Base-by-base conservation (phyloP, 441 rosid genomes). In the Populus hybrid region DNA sequence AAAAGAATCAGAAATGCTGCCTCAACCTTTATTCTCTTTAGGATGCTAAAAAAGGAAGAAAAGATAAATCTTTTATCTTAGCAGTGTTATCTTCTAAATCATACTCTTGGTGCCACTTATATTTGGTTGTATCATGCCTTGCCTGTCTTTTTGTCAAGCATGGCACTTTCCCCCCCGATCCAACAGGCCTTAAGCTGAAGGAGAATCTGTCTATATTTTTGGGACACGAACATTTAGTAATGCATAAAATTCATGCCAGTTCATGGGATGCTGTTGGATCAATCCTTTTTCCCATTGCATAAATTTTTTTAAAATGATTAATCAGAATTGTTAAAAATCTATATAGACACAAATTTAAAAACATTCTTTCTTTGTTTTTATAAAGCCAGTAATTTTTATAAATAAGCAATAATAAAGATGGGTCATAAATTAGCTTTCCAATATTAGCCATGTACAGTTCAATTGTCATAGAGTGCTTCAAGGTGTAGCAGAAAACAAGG, bases 1-100 rank as follows among this genome's bases (percentile, higher is more conserved):
- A 40, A 40, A 3, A 5, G 35, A 34, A 34, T 53, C 72, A 81
- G 10, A 28, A 77, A 69, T n/a, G 78, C 32, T n/a, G 61, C 64
- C 79, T 77, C 76, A 34, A 78, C 75, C 28, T 61, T 77, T 84
- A 65, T 82, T 73, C 53, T 77, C 68, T 35, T 69, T 10, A 20
- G 11, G 11, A n/a, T 69, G 14, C 18, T 18, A 40, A 40, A 40
- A 10, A 40, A 40, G 5, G 12, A 12, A 40, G 50, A 40, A 40
- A 40, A 40, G 5, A 10, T 11, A 40, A 1, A 11, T 46, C 57
- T 12, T 46, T 46, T 46, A 46, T 46, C 38, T 0, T 20, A 36
- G 59, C 11, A 53, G 18, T 72, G 30, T 8, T 32, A 20, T 59
- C 63, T 73, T 32, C 34, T 23, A n/a, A 26, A 32, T 57, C 50